These are phyloP conservation scores for Phaeotremella skinneri DNA, from an alignment of 768 basidiomycete species.

Conservation along the genomic window DNA sequence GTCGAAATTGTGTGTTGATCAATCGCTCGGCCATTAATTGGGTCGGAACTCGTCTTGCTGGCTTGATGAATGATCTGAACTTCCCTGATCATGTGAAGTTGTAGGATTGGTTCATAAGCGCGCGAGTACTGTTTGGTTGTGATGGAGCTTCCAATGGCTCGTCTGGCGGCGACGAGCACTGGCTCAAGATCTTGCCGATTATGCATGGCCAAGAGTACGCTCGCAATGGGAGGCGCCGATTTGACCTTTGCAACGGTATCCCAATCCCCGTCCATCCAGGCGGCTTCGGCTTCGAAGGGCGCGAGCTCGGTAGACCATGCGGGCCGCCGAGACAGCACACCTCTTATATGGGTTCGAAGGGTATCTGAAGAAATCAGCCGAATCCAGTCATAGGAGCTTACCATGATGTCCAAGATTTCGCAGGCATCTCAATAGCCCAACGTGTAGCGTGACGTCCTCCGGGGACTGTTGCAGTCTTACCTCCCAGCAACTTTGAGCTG, in stretches of 20 bases:
- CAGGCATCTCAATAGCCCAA: conserved; percentile 85
- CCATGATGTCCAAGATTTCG: conserved; percentile 96
- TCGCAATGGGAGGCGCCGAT: conserved; percentile 59
- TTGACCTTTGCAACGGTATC: conserved; percentile 68
- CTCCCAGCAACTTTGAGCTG: conserved; percentile 99
- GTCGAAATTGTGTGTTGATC: conserved; percentile 53
- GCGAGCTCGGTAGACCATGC: conserved; percentile 75
- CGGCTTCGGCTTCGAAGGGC: conserved; percentile 85
- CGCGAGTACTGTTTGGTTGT: conserved; percentile 76
- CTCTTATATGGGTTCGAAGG: conserved; percentile 86
- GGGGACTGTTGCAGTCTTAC: conserved; percentile 85
- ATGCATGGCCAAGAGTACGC: conserved; percentile 76
- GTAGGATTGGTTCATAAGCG: conserved; percentile 79
- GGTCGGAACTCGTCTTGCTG: conserved; percentile 53
- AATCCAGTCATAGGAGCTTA: conserved; percentile 52
- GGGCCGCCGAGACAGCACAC: conserved; percentile 76
- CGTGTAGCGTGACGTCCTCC: conserved; percentile 80
- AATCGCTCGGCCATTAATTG: conserved; percentile 12
- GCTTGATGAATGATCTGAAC: conserved; percentile 59
- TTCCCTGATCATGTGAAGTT: conserved; percentile 83
- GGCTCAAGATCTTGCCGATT: conserved; percentile 53
- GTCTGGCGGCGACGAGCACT: conserved; percentile 57
- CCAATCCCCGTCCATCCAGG: conserved; percentile 97
- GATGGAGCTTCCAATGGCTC: conserved; percentile 73
- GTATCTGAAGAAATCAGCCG: conserved; percentile 60